These are phyloP conservation scores for Cylindrodendrum hubeiense DNA, from an alignment of 2,329 filamentous ascomycete species.

Conservation along the genomic window DNA sequence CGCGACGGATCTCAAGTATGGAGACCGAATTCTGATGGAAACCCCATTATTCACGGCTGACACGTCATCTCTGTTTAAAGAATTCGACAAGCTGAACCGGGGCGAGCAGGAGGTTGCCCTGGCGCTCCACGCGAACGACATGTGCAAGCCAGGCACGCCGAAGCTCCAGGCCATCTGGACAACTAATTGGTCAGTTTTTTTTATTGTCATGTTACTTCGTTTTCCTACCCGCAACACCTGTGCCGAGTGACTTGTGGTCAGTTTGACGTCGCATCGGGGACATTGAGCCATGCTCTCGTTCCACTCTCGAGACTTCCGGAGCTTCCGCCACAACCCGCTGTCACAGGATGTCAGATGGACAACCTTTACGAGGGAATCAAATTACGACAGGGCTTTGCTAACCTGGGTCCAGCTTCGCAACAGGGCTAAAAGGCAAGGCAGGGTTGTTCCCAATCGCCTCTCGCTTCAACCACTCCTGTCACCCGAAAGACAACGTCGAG, in stretches of 20 bases:
- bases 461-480: slow-evolving; percentile 71
- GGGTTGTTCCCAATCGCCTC: slow-evolving; percentile 64
- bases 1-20: slow-evolving; percentile 48
- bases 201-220: neutral
- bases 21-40: slow-evolving; percentile 60
- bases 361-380: too few species aligned
- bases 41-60: slow-evolving; percentile 54
- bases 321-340: neutral
- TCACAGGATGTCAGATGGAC: neutral
- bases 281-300: neutral
- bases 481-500: slow-evolving; percentile 54
- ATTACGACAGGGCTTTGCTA: neutral
- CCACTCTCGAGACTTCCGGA: neutral
- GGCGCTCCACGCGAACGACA: slow-evolving; percentile 53
- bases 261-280: too few species aligned
- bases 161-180: slow-evolving; percentile 54
- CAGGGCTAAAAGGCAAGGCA: slow-evolving; percentile 42
- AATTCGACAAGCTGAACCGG: slow-evolving; percentile 51
- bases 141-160: slow-evolving; percentile 44
- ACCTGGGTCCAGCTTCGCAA: slow-evolving; percentile 43
- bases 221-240: neutral
- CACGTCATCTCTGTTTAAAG: slow-evolving; percentile 44
- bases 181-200: slow-evolving; percentile 60
- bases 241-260: too few species aligned
- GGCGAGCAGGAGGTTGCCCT: slow-evolving; percentile 49